Conservation (phyloP, 73 alveolate genomes). For the Paramecium biaurelia region DNA sequence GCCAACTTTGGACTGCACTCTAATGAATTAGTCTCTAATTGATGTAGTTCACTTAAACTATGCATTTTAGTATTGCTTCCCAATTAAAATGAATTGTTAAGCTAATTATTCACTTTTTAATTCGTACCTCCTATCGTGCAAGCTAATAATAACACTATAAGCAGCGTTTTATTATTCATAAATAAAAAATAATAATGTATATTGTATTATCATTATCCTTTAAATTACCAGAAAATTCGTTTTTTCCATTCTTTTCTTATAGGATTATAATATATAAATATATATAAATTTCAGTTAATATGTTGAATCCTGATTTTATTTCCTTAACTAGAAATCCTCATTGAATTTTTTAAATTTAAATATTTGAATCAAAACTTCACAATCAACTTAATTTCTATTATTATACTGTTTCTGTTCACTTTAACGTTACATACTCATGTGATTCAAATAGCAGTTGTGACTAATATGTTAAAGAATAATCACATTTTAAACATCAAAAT, state of each 20-base stretch:
- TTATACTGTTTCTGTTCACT: background rate
- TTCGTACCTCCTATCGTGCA: background rate
- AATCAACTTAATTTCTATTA: background rate
- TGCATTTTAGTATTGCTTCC: background rate
- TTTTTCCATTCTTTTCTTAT: background rate
- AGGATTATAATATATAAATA: background rate
- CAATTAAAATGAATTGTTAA: conserved; percentile 24
- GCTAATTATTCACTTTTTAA: background rate
- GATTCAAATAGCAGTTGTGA: too few species aligned
- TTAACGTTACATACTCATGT: too few species aligned
- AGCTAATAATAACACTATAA: background rate
- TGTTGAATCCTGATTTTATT: background rate
- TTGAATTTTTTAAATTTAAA: background rate
- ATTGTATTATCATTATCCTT: background rate
- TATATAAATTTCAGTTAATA: background rate
- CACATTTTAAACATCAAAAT: background rate
- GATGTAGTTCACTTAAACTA: conserved; percentile 2
- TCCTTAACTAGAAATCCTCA: background rate
- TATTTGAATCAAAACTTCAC: background rate
- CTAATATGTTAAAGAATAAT: too few species aligned
- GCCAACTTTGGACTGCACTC: background rate
- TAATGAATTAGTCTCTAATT: background rate
- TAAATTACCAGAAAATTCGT: background rate
- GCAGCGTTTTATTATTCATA: background rate
- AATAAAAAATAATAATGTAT: background rate